These are phyloP conservation scores for Herpetomonas tarakana DNA, from an alignment of 208 protist genomes.

Conservation along the genomic window DNA sequence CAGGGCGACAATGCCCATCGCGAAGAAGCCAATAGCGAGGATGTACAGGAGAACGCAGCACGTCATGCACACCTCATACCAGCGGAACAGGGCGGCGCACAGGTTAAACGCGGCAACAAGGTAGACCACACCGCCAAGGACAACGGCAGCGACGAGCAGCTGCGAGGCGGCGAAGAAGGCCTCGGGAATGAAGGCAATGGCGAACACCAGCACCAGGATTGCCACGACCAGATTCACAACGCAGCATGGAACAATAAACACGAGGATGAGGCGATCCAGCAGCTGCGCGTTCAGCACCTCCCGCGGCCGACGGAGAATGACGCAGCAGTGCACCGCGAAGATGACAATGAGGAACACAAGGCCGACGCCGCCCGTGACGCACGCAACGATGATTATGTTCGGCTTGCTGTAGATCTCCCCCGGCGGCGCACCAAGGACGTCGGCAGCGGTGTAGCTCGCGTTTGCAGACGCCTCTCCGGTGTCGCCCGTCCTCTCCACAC, in stretches of 20 bases:
- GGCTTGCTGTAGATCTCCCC: conserved; percentile 4
- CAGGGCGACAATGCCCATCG: conserved; percentile 23
- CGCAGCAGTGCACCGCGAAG: conserved; percentile 22
- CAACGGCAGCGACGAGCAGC: conserved; percentile 23
- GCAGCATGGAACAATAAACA: conserved; percentile 11
- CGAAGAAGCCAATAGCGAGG: conserved; percentile 27
- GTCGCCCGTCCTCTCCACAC: conserved; percentile 4
- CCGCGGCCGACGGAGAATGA: conserved; percentile 20
- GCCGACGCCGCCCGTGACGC: conserved; percentile 16
- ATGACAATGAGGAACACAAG: conserved; percentile 18
- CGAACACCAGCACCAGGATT: conserved; percentile 16
- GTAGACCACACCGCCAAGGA: conserved; percentile 24
- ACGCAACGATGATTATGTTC: conserved; percentile 22
- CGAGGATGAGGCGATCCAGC: conserved; percentile 27
- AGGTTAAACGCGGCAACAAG: conserved; percentile 25
- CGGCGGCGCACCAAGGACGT: neutral
- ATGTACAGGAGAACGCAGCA: conserved; percentile 28
- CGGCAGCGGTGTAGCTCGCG: neutral
- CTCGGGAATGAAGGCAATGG: conserved; percentile 18
- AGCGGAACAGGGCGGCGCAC: conserved; percentile 29
- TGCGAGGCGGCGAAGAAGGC: conserved; percentile 23
- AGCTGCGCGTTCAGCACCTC: conserved; percentile 38
- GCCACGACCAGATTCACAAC: conserved; percentile 17
- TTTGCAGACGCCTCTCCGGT: neutral
- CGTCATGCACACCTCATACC: conserved; percentile 19